These are phyloP conservation scores for Rhododendron henanense DNA, from an alignment of 148 eudicot genomes.

Conservation along the genomic window DNA sequence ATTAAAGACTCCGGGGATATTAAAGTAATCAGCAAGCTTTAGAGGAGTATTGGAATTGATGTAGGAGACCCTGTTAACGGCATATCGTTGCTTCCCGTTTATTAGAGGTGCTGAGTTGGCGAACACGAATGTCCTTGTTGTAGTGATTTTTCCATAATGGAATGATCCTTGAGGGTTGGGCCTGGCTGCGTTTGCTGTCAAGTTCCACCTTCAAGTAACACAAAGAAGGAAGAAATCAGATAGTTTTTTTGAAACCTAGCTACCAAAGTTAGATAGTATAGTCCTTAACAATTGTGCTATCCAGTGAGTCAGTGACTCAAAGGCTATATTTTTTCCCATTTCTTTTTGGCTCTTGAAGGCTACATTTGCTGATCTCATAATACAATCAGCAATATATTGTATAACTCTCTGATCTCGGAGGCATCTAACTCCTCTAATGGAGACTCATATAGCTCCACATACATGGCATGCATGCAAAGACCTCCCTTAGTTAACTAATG, in stretches of 20 bases:
- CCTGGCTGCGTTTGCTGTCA: constrained; percentile 96
- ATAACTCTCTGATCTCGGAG: background rate
- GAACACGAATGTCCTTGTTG: constrained; percentile 50
- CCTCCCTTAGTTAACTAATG: background rate
- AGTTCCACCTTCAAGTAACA: constrained; percentile 66
- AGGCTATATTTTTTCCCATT: background rate
- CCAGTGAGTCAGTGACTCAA: background rate
- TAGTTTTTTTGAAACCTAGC: background rate
- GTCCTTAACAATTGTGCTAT: background rate
- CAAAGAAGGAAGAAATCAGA: background rate
- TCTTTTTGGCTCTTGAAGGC: background rate
- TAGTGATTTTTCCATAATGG: constrained; percentile 74
- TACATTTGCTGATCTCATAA: background rate
- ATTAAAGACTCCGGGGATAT: constrained; percentile 75
- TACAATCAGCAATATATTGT: background rate
- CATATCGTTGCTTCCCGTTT: constrained; percentile 71
- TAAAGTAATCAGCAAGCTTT: constrained; percentile 88
- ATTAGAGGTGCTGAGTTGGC: constrained; percentile 69
- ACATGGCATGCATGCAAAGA: background rate
- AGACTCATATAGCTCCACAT: background rate
- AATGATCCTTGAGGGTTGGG: constrained; percentile 98
- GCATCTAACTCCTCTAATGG: background rate
- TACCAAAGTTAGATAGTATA: background rate
- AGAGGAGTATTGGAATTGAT: constrained; percentile 69
- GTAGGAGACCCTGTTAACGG: constrained; percentile 78